These are phyloP conservation scores for Coniochaeta pulveracea DNA, from an alignment of 2,329 filamentous ascomycete genomes.

Conservation along the genomic window DNA sequence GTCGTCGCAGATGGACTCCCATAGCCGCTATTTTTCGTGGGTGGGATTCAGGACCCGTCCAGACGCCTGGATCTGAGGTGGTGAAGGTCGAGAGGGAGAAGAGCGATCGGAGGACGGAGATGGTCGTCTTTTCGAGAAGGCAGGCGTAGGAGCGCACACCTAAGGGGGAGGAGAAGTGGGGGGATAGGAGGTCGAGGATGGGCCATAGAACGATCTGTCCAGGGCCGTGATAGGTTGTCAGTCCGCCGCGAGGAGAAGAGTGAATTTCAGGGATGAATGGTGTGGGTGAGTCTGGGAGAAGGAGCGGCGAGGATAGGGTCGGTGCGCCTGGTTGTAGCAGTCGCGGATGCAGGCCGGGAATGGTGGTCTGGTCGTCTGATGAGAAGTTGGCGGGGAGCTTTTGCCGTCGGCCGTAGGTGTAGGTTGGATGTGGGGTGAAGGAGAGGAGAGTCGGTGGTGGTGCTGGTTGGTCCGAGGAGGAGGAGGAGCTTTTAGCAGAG, in stretches of 20 bases:
- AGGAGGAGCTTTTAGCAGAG: slow-evolving; percentile 18
- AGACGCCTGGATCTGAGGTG: slow-evolving; percentile 75
- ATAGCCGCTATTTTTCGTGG: slow-evolving; percentile 76
- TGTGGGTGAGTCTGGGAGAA: slow-evolving; percentile 12
- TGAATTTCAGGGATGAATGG: slow-evolving; percentile 48
- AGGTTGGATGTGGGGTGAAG: slow-evolving; percentile 73
- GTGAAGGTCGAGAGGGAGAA: slow-evolving; percentile 53
- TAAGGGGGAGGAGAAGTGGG: slow-evolving; percentile 40
- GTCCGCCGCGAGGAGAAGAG: slow-evolving; percentile 70
- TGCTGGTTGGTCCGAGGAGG: slow-evolving; percentile 13
- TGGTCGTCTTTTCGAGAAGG: slow-evolving; percentile 66
- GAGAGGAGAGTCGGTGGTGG: slow-evolving; percentile 62
- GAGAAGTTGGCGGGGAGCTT: slow-evolving; percentile 28
- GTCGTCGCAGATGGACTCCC: slow-evolving; percentile 79
- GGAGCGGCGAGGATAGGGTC: background rate
- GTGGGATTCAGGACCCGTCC: slow-evolving; percentile 34
- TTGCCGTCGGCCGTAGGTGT: slow-evolving; percentile 83
- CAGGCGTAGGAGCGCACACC: slow-evolving; percentile 68
- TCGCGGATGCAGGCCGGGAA: slow-evolving; percentile 8
- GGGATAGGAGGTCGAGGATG: slow-evolving; percentile 64
- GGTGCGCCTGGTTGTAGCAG: no score
- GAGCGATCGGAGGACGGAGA: slow-evolving; percentile 42
- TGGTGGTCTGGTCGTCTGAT: slow-evolving; percentile 25
- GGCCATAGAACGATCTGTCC: slow-evolving; percentile 92
- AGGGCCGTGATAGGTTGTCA: slow-evolving; percentile 91